These are phyloP conservation scores for Trametes polyzona DNA, from an alignment of 1,284 basidiomycete genomes.

Conservation along the genomic window DNA sequence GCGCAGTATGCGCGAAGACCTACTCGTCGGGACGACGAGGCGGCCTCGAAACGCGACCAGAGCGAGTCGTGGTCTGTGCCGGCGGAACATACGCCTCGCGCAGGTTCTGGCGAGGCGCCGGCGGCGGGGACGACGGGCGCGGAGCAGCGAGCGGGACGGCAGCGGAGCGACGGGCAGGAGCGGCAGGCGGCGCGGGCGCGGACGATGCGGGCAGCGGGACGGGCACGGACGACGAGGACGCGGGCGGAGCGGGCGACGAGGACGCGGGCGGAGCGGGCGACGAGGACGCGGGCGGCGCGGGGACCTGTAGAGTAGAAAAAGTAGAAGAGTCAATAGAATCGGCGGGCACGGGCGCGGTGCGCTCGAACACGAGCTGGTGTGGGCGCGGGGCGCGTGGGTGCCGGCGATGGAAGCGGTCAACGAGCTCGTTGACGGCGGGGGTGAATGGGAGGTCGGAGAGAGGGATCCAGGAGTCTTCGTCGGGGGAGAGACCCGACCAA, in stretches of 20 bases:
- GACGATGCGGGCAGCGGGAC: background rate
- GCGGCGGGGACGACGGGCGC: background rate
- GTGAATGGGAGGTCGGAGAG: constrained; percentile 38
- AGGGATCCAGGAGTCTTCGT: constrained; percentile 37
- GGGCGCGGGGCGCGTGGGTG: constrained; percentile 36
- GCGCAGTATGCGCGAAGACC: background rate
- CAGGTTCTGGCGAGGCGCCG: background rate
- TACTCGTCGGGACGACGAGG: background rate
- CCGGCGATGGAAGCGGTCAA: constrained; percentile 39
- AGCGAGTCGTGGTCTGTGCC: background rate
- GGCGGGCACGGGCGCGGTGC: background rate
- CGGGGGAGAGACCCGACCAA: constrained; percentile 28
- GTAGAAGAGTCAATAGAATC: background rate
- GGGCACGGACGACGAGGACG: background rate
- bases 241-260: background rate
- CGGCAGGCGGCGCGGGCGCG: background rate
- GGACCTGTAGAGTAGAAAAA: background rate
- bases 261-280: background rate
- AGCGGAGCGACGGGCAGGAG: background rate
- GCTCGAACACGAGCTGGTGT: constrained; percentile 7
- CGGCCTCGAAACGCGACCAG: background rate
- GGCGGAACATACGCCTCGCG: background rate
- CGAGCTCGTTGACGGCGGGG: constrained; percentile 29
- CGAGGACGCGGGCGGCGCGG: background rate
- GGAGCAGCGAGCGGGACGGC: background rate